Base-by-base conservation (phyloP, 2,329 filamentous ascomycete genomes). In the Calonectria fujianensis region DNA sequence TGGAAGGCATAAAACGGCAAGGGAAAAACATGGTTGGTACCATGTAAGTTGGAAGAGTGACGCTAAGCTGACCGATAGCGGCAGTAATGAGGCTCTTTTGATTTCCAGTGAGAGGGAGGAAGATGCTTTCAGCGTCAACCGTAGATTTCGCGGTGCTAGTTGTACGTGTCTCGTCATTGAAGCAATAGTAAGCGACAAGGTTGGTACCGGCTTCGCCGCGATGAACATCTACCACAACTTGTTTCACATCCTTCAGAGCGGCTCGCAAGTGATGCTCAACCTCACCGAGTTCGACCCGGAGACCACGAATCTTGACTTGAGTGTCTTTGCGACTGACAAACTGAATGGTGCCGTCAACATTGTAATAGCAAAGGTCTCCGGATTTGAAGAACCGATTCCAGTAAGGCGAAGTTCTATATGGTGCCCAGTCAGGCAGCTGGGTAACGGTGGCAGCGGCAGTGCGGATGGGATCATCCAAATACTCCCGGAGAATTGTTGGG, bases 231-330 rank as follows among this genome's bases (percentile, higher is more conserved):
- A 65, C 61, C 10, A 35, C 61, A 10, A 65, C 61, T 27, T 65
- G 61, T 6, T 35, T 31, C 4, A 35, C 61, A 50, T 11, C 61
- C 9, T 48, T 9, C 1, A 65, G 41, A n/a, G 61, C 61, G 16
- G 61, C 61, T 11, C 61, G 39, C 9, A 65, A 18, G 20, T 65
- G 61, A 35, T 65, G 61, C 18, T 65, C 61, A 18, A 65, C 39
- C 16, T 65, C 61, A 5, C 61, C 61, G 4, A 65, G 39, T 11
- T 65, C 61, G 2, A 65, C 61, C 63, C 89, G 80, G 59, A 87
- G 90, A 51, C 92, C 91, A n/a, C 86, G 85, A 14, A 92, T 81
- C 77, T 92, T 92, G 51, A 91, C 85, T 79, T 92, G 90, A 0
- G 84, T 85, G 75, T 92, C 90, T 75, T 89, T 65, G 10, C 61